Conservation (phyloP, 129 eudicot species). For the Artemisia annua region DNA sequence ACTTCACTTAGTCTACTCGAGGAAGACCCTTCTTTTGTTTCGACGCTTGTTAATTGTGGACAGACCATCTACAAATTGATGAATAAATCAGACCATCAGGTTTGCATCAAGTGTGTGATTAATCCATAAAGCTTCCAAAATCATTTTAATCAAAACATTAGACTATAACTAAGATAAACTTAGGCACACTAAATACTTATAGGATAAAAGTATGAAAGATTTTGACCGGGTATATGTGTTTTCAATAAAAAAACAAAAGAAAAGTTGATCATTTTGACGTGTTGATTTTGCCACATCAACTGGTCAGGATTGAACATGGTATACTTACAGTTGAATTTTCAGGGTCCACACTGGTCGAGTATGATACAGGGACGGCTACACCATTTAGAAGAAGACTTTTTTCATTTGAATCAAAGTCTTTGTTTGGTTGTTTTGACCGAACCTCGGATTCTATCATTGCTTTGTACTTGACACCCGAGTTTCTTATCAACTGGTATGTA, state of each 20-base stretch:
- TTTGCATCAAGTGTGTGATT: too few species aligned
- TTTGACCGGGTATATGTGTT: too few species aligned
- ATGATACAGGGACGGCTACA: constrained; percentile 26
- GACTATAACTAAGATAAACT: too few species aligned
- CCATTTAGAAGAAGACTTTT: constrained; percentile 50
- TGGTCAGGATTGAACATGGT: background rate
- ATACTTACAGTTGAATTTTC: constrained; percentile 42
- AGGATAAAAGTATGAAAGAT: too few species aligned
- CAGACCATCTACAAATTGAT: constrained; percentile 37
- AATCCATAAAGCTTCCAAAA: background rate
- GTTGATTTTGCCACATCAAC: too few species aligned
- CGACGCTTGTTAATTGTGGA: constrained; percentile 25
- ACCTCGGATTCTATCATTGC: constrained; percentile 41
- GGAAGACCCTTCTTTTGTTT: constrained; percentile 20
- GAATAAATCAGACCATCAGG: too few species aligned
- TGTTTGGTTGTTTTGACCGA: constrained; percentile 47
- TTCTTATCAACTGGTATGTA: constrained; percentile 62
- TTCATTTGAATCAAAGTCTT: constrained; percentile 57
- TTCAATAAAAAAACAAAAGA: too few species aligned
- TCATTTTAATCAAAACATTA: background rate
- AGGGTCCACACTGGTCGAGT: constrained; percentile 20
- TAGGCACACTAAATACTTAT: too few species aligned
- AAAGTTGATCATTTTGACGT: too few species aligned
- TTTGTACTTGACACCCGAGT: constrained; percentile 38
- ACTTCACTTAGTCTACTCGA: constrained; percentile 36